These are phyloP conservation scores for Myriosclerotinia duriaeana DNA, from an alignment of 2,329 filamentous ascomycete genomes.

Conservation along the genomic window DNA sequence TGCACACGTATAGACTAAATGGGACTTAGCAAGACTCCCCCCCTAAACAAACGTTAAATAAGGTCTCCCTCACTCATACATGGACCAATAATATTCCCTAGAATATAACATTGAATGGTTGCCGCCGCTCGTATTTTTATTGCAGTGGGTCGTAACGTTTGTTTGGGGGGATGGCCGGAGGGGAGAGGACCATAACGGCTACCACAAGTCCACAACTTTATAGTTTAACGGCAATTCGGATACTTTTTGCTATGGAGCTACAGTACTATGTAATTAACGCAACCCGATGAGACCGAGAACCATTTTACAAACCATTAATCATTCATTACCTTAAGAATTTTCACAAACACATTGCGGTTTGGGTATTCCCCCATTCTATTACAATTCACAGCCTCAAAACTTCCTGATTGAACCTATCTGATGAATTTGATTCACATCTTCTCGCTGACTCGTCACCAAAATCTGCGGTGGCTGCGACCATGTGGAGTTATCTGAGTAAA, in stretches of 20 bases:
- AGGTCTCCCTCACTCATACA: too few species aligned
- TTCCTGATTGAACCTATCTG: neutral
- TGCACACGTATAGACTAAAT: too few species aligned
- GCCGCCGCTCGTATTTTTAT: too few species aligned
- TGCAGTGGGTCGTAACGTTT: too few species aligned
- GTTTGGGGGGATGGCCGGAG: too few species aligned
- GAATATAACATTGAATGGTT: too few species aligned
- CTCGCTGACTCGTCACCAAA: slow-evolving; percentile 2
- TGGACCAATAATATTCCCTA: too few species aligned
- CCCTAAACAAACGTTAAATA: too few species aligned
- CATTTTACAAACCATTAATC: neutral
- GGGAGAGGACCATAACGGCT: neutral
- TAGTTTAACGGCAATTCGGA: neutral
- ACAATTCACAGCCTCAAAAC: neutral
- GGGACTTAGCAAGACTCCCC: too few species aligned
- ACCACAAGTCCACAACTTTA: neutral
- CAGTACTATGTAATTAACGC: too few species aligned
- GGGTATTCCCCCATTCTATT: neutral
- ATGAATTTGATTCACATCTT: neutral
- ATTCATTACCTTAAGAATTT: too few species aligned
- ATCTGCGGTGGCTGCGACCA: slow-evolving; percentile 1
- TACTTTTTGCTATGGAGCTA: neutral
- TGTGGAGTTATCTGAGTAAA: slow-evolving; percentile 2
- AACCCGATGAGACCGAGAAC: neutral
- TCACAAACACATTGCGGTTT: neutral